Evolutionary conservation across 176 grass and related monocot species (phyloP).

Genomic region (Aegilops tauschii): DNA sequence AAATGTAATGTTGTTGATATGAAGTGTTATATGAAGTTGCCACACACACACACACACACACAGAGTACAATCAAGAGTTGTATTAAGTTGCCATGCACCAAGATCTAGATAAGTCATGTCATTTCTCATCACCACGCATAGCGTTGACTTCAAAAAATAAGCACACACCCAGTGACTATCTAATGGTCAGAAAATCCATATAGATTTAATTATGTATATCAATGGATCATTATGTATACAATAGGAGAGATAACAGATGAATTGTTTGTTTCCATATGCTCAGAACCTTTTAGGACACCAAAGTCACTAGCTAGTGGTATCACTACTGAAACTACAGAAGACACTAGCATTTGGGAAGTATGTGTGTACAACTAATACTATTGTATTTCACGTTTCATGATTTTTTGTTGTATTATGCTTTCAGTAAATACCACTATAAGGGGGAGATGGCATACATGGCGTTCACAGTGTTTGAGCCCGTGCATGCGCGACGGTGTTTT

Average conservation of each 20-base stretch:
- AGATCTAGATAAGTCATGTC: no score
- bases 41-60: no score
- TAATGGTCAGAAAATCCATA: no score
- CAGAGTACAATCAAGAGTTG: no score
- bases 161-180: no score
- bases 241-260: not conserved
- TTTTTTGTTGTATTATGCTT: not conserved
- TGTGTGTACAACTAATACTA: not conserved
- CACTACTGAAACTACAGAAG: not conserved
- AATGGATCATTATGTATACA: no score
- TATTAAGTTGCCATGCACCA: no score
- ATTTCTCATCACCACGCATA: no score
- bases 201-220: no score
- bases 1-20: not conserved
- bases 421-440: constrained; percentile 49
- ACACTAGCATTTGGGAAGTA: not conserved
- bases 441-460: constrained; percentile 61
- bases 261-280: not conserved
- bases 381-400: not conserved
- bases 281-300: not conserved
- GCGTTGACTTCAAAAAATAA: no score
- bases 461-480: constrained; percentile 62
- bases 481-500: constrained; percentile 71
- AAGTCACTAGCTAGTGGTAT: not conserved
- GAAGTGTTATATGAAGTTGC: no score